Conservation (phyloP, 371 early-diverging fungal species). For the Mucor saturninus region DNA sequence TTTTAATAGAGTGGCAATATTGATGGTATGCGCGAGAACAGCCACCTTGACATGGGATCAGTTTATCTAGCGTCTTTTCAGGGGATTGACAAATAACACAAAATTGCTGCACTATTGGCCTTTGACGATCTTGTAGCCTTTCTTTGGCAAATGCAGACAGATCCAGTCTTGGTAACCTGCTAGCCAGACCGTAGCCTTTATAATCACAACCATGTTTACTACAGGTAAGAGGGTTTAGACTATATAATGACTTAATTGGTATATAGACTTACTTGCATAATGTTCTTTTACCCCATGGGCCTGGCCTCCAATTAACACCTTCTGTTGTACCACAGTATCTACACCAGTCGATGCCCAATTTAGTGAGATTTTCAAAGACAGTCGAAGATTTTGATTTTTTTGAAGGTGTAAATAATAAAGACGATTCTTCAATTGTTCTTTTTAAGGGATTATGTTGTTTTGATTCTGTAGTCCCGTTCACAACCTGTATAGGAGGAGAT, state of each 20-base stretch:
- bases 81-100: constrained; percentile 38
- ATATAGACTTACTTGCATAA: constrained; percentile 67
- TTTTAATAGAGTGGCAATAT: constrained; percentile 47
- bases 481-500: not conserved
- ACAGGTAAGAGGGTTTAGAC: not conserved
- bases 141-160: constrained; percentile 39
- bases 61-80: constrained; percentile 19
- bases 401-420: not conserved
- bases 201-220: constrained; percentile 54
- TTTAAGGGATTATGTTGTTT: not conserved
- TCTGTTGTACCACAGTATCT: constrained; percentile 80
- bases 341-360: constrained; percentile 67
- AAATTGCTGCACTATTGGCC: constrained; percentile 45
- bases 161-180: constrained; percentile 42
- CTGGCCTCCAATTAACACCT: constrained; percentile 77
- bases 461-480: not conserved
- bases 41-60: constrained; percentile 39
- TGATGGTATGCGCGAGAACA: constrained; percentile 46
- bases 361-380: constrained; percentile 50
- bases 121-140: constrained; percentile 33
- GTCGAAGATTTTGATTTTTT: constrained; percentile 26
- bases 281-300: constrained; percentile 80
- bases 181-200: constrained; percentile 47
- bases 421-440: constrained; percentile 1
- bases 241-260: not conserved